These are phyloP conservation scores for Solanum hybrid DNA, from an alignment of 305 asterid species.

Conservation along the genomic window DNA sequence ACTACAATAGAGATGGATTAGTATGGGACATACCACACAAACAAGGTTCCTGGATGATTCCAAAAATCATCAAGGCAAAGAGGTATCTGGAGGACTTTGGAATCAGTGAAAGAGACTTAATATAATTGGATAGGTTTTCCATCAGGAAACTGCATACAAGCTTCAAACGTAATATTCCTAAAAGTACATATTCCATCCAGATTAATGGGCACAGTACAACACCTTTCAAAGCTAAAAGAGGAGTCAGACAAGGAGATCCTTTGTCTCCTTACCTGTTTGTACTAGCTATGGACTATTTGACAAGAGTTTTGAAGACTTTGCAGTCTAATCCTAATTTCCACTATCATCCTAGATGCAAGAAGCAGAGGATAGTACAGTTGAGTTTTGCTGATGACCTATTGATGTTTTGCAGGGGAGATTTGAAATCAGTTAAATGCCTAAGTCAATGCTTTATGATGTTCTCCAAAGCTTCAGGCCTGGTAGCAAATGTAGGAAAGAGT, in stretches of 20 bases:
- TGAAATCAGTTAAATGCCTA: not conserved
- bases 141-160: not conserved
- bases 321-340: not conserved
- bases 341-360: not conserved
- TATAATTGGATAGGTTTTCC: not conserved
- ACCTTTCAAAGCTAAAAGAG: no score
- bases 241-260: no score
- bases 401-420: not conserved
- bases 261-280: not conserved
- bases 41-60: not conserved
- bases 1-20: not conserved
- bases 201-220: not conserved
- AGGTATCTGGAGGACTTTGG: not conserved
- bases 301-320: no score
- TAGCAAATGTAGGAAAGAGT: not conserved
- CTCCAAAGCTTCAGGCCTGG: not conserved
- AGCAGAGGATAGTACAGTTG: not conserved
- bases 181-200: not conserved
- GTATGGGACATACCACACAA: not conserved
- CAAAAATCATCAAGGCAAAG: not conserved
- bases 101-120: not conserved
- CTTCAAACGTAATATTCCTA: not conserved
- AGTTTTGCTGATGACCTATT: not conserved
- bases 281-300: not conserved
- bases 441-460: not conserved